Evolutionary conservation across 2,329 filamentous ascomycete genomes (phyloP).

Genomic region (Hypocreales sp.): DNA sequence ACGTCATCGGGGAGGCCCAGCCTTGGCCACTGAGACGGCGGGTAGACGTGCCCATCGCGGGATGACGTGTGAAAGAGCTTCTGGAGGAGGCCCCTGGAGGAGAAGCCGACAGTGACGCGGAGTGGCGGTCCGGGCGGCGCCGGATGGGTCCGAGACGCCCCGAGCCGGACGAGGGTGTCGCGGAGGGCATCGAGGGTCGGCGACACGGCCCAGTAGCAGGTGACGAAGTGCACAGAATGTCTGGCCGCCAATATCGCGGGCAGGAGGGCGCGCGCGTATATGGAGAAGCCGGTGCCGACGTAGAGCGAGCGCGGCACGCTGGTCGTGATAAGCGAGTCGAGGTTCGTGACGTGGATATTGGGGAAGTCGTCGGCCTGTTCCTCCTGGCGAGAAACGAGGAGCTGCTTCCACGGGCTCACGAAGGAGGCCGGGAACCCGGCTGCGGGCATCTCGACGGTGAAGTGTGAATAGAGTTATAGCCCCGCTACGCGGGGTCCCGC

Average conservation of each 20-base stretch:
- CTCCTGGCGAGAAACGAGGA: conserved; percentile 14
- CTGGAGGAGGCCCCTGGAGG: conserved; percentile 55
- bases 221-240: conserved; percentile 58
- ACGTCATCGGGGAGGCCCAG: conserved; percentile 47
- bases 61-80: conserved; percentile 61
- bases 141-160: conserved; percentile 20
- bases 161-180: conserved; percentile 43
- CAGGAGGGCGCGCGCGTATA: conserved; percentile 38
- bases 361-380: conserved; percentile 29
- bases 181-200: conserved; percentile 41
- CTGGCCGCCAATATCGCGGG: conserved; percentile 45
- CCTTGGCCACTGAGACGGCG: conserved; percentile 40
- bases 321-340: conserved; percentile 30
- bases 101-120: conserved; percentile 60
- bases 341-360: conserved; percentile 26
- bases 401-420: conserved; percentile 20
- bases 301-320: conserved; percentile 31
- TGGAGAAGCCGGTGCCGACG: conserved; percentile 41
- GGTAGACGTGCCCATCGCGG: conserved; percentile 44
- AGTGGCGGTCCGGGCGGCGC: conserved; percentile 20
- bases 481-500: too few species aligned
- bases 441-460: conserved; percentile 4
- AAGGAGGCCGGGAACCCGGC: conserved; percentile 20
- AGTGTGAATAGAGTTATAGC: too few species aligned
- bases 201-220: conserved; percentile 69